phyloP scores from a whole-genome alignment of 1,284 basidiomycete genomes.

The Trichosporon sp. region DNA sequence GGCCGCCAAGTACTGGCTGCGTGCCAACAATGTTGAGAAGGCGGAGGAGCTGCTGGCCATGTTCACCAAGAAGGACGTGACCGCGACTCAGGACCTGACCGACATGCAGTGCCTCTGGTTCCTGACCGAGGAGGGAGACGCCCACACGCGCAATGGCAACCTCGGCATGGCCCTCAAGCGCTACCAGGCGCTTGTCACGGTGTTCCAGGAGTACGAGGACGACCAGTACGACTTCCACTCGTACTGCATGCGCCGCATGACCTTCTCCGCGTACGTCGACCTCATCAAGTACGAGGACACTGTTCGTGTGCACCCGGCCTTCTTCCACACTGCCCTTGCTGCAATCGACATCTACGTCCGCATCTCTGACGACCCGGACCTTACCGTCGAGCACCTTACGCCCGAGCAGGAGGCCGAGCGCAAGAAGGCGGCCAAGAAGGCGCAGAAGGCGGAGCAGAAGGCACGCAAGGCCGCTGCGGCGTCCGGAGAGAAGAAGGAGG shows the following conservation, averaged over 20 bases:
- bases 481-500: constrained; percentile 69
- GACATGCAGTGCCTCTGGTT: constrained; percentile 96
- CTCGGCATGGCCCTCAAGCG: constrained; percentile 82
- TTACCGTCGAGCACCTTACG: constrained; percentile 49
- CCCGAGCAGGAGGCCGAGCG: constrained; percentile 51
- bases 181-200: constrained; percentile 66
- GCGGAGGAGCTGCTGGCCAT: constrained; percentile 69
- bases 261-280: constrained; percentile 75
- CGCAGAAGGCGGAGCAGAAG: constrained; percentile 85
- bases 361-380: constrained; percentile 68
- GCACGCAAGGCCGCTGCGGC: constrained; percentile 59
- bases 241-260: constrained; percentile 87
- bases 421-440: constrained; percentile 72
- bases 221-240: constrained; percentile 99
- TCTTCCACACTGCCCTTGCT: constrained; percentile 67
- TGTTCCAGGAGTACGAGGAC: constrained; percentile 84
- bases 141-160: constrained; percentile 62
- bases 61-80: constrained; percentile 84
- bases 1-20: constrained; percentile 81
- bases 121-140: constrained; percentile 75
- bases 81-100: constrained; percentile 75
- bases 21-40: constrained; percentile 71
- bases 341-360: constrained; percentile 72
- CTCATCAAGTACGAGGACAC: constrained; percentile 78
- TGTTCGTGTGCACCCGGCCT: constrained; percentile 68